phyloP scores from a whole-genome alignment of 2,329 filamentous ascomycete genomes.

The Nannizziopsis arthrosporioides region DNA sequence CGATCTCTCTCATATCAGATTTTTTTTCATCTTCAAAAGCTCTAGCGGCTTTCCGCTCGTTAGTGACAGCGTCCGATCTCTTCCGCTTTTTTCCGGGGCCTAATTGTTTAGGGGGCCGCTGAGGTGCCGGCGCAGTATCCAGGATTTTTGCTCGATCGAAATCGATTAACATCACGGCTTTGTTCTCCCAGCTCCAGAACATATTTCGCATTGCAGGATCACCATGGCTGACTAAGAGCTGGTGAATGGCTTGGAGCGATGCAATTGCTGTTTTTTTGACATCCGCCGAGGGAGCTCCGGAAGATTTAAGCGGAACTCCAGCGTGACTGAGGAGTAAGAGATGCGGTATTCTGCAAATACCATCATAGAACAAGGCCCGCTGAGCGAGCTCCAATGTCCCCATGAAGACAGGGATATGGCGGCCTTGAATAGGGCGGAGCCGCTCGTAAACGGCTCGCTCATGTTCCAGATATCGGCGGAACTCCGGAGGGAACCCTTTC shows the following conservation, averaged over 20 bases:
- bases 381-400: slow-evolving; percentile 15
- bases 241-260: slow-evolving; percentile 12
- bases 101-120: no score
- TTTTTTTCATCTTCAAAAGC: no score
- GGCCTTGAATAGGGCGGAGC: slow-evolving; percentile 15
- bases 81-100: no score
- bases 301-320: slow-evolving; percentile 5
- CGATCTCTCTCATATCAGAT: no score
- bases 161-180: slow-evolving; percentile 13
- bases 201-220: slow-evolving; percentile 9
- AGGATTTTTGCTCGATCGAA: slow-evolving; percentile 12
- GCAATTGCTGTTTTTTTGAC: no score
- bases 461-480: slow-evolving; percentile 11
- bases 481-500: slow-evolving; percentile 14
- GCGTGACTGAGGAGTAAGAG: slow-evolving; percentile 13
- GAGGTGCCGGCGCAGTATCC: no score
- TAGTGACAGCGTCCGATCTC: no score
- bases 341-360: slow-evolving; percentile 11
- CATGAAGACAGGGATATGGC: slow-evolving; percentile 16
- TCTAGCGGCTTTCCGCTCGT: no score
- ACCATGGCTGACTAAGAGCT: slow-evolving; percentile 8
- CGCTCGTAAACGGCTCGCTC: slow-evolving; percentile 15
- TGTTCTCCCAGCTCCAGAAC: slow-evolving; percentile 12
- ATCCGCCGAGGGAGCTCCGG: no score
- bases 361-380: slow-evolving; percentile 10